Base-by-base conservation (phyloP, 176 grass and related monocot genomes). In the Lolium multiflorum region DNA sequence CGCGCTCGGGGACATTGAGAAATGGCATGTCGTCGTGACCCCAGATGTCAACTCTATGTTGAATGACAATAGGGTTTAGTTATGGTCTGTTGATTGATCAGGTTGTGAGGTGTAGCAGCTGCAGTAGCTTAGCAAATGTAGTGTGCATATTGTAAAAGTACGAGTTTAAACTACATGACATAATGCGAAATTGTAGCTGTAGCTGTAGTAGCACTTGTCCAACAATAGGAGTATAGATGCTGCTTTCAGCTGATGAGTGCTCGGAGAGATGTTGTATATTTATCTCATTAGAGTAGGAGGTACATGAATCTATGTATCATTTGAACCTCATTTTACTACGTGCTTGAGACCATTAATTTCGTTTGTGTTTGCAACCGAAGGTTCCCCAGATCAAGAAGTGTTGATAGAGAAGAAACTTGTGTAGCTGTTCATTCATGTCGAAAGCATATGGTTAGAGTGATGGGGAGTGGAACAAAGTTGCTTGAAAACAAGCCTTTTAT, bases 1-100 rank as follows among this genome's bases (percentile, higher is more conserved):
- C 81, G 89, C 64, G 91, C 77, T 98, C 44, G 95, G 93, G 21
- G 90, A 95, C n/a, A 82, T 95, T 13, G 77, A 90, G 59, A 84
- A 67, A 9, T 87, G 51, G 6, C 88, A 87, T 80, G 87, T 88
- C 15, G 57, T 95, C 41, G 91, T 95, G 52, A 93, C 85, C 11
- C 95, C 91, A 1, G 55, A 95, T 85, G 60, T 98, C 10, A 67
- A 90, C 81, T 81, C 83, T n/a, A 44, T 98, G 70, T 67, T 92
- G 47, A 87, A 90, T 56, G 68, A 47, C 37, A 81, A 68, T 38
- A 85, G 72, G 81, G 77, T 17, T 48, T 82, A 92, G 71, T 26
- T 69, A 47, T 24, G 3, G 50, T 49, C 3, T 52, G 50, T 12
- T 47, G 6, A 26, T 44, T 58, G 9, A 46, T 14, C 49, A 82